Evolutionary conservation across 2,329 filamentous ascomycete species (phyloP).

Genomic region (Aureobasidium lini): DNA sequence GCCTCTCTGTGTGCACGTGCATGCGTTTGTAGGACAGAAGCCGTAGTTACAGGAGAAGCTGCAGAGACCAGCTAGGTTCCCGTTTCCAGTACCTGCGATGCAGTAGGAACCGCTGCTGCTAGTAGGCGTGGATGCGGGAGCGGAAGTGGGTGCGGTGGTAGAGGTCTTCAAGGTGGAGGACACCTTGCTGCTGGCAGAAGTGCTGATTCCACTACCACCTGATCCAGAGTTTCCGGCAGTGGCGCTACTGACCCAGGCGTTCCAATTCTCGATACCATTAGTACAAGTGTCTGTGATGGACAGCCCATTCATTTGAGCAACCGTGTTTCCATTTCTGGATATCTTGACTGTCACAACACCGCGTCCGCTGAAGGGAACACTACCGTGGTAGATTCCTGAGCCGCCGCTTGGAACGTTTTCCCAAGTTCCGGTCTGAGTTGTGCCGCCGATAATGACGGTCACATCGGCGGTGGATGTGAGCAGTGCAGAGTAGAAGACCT

Average conservation of each 20-base stretch:
- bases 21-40: not conserved
- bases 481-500: slow-evolving; percentile 38
- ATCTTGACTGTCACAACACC: slow-evolving; percentile 36
- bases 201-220: not conserved
- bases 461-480: slow-evolving; percentile 27
- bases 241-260: slow-evolving; percentile 19
- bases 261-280: slow-evolving; percentile 20
- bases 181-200: not conserved
- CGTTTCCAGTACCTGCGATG: not conserved
- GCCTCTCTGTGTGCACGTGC: not conserved
- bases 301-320: slow-evolving; percentile 29
- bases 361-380: slow-evolving; percentile 30
- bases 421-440: slow-evolving; percentile 14
- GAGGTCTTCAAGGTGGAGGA: not conserved
- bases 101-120: not conserved
- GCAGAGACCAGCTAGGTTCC: not conserved
- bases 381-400: slow-evolving; percentile 20
- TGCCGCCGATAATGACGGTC: slow-evolving; percentile 28
- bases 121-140: not conserved
- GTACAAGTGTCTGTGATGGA: slow-evolving; percentile 27
- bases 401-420: slow-evolving; percentile 19
- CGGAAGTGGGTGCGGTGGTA: not conserved
- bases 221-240: not conserved
- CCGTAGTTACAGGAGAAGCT: not conserved
- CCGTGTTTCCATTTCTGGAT: slow-evolving; percentile 22